Percentiles rank a stretch among this genome's conserved stretches.
phyloP scores from a whole-genome alignment of 495 filamentous ascomycete genomes.

The Oidiodendron maius region DNA sequence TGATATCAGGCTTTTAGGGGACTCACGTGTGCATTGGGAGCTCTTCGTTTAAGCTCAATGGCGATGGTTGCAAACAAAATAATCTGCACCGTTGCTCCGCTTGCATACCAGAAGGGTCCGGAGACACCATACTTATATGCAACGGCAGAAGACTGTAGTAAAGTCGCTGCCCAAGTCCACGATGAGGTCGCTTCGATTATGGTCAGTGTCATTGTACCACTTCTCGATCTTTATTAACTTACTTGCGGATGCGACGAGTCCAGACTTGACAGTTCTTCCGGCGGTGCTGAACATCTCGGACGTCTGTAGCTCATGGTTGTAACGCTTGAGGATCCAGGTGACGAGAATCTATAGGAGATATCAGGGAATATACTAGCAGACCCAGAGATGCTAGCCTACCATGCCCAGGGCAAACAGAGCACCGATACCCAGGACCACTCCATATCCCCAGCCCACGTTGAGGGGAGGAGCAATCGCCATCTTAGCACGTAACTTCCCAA shows the following conservation, averaged over 20 bases:
- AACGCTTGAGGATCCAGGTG: constrained; percentile 52
- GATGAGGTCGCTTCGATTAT: constrained; percentile 92
- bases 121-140: constrained; percentile 91
- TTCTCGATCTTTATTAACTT: no score
- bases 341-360: neutral
- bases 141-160: constrained; percentile 79
- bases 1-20: neutral
- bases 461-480: constrained; percentile 47
- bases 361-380: neutral
- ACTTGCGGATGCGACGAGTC: constrained; percentile 89
- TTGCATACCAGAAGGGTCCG: constrained; percentile 86
- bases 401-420: constrained; percentile 72
- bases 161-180: constrained; percentile 90
- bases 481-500: no score
- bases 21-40: constrained; percentile 67
- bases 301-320: constrained; percentile 81
- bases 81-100: constrained; percentile 65
- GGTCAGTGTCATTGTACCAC: no score
- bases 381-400: constrained; percentile 41
- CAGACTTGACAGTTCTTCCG: constrained; percentile 88
- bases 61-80: constrained; percentile 89
- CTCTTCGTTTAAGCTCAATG: constrained; percentile 85
- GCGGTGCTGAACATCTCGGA: constrained; percentile 97
- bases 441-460: constrained; percentile 71
- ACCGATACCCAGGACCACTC: constrained; percentile 72